phyloP scores from a whole-genome alignment of 129 eudicot genomes.

The Flaveria robusta region DNA sequence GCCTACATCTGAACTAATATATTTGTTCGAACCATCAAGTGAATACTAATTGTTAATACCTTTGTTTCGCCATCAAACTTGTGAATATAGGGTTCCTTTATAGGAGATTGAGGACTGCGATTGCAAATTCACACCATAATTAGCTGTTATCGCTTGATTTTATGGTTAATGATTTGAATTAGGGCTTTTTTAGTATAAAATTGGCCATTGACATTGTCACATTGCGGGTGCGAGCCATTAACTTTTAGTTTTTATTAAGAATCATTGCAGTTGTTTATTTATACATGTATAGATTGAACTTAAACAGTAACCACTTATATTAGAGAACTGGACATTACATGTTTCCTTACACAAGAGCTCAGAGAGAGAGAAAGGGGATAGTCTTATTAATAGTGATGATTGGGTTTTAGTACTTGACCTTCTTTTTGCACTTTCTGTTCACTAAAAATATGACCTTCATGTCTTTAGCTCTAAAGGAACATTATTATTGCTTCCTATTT shows the following conservation, averaged over 20 bases:
- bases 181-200: neutral
- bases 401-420: neutral
- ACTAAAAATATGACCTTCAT: neutral
- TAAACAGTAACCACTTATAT: neutral
- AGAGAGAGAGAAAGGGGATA: neutral
- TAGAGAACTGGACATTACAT: neutral
- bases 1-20: neutral
- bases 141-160: neutral
- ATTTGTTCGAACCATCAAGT: neutral
- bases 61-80: neutral
- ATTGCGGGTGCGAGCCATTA: too few species aligned
- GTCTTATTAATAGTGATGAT: neutral
- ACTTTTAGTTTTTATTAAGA: neutral
- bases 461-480: conserved; percentile 30
- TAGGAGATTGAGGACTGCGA: neutral
- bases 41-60: neutral
- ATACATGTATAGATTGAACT: neutral
- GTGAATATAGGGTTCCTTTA: neutral
- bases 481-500: neutral
- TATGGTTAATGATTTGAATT: neutral
- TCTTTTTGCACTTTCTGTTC: conserved; percentile 17
- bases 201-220: too few species aligned
- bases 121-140: neutral
- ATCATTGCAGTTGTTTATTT: neutral
- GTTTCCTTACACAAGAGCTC: too few species aligned